Evolutionary conservation across 176 grass and related monocot genomes (phyloP).

Genomic region (Aechmea fasciata): DNA sequence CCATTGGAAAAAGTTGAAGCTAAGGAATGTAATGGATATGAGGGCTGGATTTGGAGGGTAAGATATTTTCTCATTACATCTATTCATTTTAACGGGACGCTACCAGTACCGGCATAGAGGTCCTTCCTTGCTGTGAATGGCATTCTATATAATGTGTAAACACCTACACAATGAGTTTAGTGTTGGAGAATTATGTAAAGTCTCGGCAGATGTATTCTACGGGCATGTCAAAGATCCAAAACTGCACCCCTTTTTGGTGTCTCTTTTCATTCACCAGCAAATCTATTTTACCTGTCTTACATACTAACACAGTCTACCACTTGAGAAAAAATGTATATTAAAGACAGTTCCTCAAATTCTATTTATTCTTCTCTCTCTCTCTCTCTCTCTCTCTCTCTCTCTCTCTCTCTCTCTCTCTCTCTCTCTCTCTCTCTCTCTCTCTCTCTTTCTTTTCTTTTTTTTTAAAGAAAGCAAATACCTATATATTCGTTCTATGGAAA

Average conservation of each 20-base stretch:
- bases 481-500: too few relatives aligned
- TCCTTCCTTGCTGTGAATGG: background rate
- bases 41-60: conserved; percentile 94
- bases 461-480: too few relatives aligned
- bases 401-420: too few relatives aligned
- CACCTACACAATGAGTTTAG: background rate
- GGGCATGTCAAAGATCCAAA: background rate
- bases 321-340: too few relatives aligned
- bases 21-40: conserved; percentile 95
- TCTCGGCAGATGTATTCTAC: background rate
- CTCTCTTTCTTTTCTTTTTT: too few relatives aligned
- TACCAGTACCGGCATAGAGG: background rate
- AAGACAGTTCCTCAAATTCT: too few relatives aligned
- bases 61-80: conserved; percentile 19
- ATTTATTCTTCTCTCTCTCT: too few relatives aligned
- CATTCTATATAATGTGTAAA: background rate
- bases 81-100: conserved; percentile 4
- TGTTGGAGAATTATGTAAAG: background rate
- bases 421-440: too few relatives aligned
- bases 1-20: conserved; percentile 65
- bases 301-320: background rate
- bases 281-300: background rate
- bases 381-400: too few relatives aligned
- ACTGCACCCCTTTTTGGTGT: too few relatives aligned
- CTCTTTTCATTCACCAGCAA: too few relatives aligned